phyloP scores from a whole-genome alignment of 257 asterid species.

The Striga asiatica region DNA sequence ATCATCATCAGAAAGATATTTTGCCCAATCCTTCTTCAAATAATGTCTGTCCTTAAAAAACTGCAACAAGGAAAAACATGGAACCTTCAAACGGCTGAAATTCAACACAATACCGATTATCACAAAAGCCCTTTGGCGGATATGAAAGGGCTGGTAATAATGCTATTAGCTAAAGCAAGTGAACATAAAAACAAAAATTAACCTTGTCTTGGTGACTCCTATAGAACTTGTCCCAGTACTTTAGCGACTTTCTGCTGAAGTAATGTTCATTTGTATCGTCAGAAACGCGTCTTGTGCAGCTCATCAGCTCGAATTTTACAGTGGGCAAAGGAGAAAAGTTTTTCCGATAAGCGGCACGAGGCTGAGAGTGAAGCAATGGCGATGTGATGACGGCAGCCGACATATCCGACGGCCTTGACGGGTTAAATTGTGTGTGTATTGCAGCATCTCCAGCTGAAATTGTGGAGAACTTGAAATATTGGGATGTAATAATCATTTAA shows the following conservation, averaged over 20 bases:
- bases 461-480: too few relatives aligned
- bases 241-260: conserved; percentile 33
- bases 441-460: too few relatives aligned
- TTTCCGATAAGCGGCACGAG: conserved; percentile 4
- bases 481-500: too few relatives aligned
- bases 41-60: conserved; percentile 79
- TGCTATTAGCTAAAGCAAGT: background rate
- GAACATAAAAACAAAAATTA: background rate
- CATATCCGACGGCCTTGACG: conserved; percentile 16
- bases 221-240: conserved; percentile 64
- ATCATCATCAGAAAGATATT: conserved; percentile 32
- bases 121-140: too few relatives aligned
- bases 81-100: background rate
- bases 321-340: background rate
- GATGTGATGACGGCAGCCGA: conserved; percentile 5
- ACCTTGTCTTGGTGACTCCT: conserved; percentile 73
- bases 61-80: conserved; percentile 21
- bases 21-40: conserved; percentile 74
- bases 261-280: conserved; percentile 25
- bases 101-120: background rate
- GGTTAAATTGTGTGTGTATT: too few relatives aligned
- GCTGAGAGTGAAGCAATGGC: background rate
- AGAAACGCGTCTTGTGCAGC: conserved; percentile 12
- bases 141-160: too few relatives aligned
- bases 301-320: conserved; percentile 2